phyloP scores from a whole-genome alignment of 1,284 basidiomycete genomes.

The Tilletia walkeri region DNA sequence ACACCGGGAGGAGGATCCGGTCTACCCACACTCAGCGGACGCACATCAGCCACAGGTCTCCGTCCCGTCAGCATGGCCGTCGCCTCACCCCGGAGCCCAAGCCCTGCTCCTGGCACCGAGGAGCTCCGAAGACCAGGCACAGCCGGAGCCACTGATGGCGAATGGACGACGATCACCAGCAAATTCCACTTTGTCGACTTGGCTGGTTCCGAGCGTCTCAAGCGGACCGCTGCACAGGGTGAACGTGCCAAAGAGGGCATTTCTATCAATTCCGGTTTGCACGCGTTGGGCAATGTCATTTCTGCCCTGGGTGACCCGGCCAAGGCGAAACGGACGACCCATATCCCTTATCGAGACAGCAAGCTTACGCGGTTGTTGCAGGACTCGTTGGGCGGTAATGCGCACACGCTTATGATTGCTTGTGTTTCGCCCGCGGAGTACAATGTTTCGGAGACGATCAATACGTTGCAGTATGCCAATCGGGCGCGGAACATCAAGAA shows the following conservation, averaged over 20 bases:
- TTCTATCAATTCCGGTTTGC: conserved; percentile 84
- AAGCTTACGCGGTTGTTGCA: conserved; percentile 89
- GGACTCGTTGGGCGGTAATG: conserved; percentile 97
- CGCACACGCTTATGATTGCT: conserved; percentile 97
- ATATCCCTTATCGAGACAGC: conserved; percentile 94
- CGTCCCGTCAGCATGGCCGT: conserved; percentile 12
- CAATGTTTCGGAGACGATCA: conserved; percentile 91
- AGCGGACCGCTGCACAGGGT: conserved; percentile 64
- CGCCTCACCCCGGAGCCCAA: neutral
- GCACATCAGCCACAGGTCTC: conserved; percentile 23
- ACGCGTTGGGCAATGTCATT: conserved; percentile 96
- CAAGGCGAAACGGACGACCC: conserved; percentile 60
- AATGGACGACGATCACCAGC: conserved; percentile 69
- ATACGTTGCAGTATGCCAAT: conserved; percentile 97
- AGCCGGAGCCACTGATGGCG: conserved; percentile 28
- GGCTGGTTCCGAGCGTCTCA: conserved; percentile 82
- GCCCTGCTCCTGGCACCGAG: neutral
- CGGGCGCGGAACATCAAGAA: conserved; percentile 98
- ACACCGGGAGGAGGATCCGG: conserved; percentile 13
- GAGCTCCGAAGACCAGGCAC: conserved; percentile 12
- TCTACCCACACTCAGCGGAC: conserved; percentile 22
- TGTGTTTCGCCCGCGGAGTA: conserved; percentile 94
- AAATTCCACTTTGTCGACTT: conserved; percentile 99
- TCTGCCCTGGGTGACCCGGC: conserved; percentile 94
- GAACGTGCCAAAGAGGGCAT: conserved; percentile 91